Percentiles rank a stretch among this genome's conserved stretches.
These are phyloP conservation scores for Peronospora tabacina DNA, from an alignment of 352 stramenopile species.

Conservation along the genomic window DNA sequence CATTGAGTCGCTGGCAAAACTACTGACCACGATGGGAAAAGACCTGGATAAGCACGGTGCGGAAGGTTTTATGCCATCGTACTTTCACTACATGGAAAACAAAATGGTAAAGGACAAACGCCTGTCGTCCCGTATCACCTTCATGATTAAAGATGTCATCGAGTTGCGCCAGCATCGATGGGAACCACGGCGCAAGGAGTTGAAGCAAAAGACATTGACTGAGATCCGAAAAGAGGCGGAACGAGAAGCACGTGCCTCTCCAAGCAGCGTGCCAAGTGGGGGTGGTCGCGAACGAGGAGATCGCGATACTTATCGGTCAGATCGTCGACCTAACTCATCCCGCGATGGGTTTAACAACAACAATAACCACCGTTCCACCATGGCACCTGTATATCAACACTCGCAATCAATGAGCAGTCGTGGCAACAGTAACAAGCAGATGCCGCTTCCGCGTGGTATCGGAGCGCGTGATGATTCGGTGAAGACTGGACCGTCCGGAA, in stretches of 20 bases:
- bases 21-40: slow-evolving; percentile 88
- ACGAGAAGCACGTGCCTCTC: slow-evolving; percentile 58
- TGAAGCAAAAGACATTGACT: slow-evolving; percentile 92
- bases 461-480: slow-evolving; percentile 52
- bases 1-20: slow-evolving; percentile 92
- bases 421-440: slow-evolving; percentile 31
- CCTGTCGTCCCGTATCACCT: slow-evolving; percentile 86
- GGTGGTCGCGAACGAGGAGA: slow-evolving; percentile 27
- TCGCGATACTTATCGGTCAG: slow-evolving; percentile 33
- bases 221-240: slow-evolving; percentile 94
- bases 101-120: slow-evolving; percentile 83
- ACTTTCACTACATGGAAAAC: slow-evolving; percentile 75
- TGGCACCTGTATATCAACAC: slow-evolving; percentile 47
- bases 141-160: slow-evolving; percentile 95
- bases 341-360: slow-evolving; percentile 47
- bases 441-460: slow-evolving; percentile 41
- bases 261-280: slow-evolving; percentile 40
- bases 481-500: slow-evolving; percentile 48
- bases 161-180: slow-evolving; percentile 89
- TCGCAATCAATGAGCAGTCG: slow-evolving; percentile 46
- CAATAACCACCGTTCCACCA: slow-evolving; percentile 38
- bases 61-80: slow-evolving; percentile 50
- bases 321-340: slow-evolving; percentile 46
- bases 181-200: slow-evolving; percentile 89
- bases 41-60: slow-evolving; percentile 59